Evolutionary conservation across 2,329 filamentous ascomycete species (phyloP), one percentile per base, ranked within the genome.

Genomic region (Fusarium begoniae): DNA sequence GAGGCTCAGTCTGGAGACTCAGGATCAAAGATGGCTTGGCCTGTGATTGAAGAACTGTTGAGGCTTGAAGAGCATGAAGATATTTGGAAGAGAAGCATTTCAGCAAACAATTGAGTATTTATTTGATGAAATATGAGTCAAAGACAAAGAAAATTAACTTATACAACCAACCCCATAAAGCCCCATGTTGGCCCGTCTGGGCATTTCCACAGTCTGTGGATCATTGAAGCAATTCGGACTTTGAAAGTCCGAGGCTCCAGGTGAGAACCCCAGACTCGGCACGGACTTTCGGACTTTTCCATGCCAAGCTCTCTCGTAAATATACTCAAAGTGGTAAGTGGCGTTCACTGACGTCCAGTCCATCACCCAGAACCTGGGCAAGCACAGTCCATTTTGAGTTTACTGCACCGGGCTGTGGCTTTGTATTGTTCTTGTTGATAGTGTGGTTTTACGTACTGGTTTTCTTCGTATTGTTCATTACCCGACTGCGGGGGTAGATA

Each of bases 151-250:
- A 70, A 50, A 50, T 63, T 68, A 41, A 44, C 28, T 30, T 22
- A 54, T 57, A 44, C 38, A 43, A 63, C 24, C 38, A 43, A 63
- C 24, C 26, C 32, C 40, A 30, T 37, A 30, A 35, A 54, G 41
- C 32, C 66, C 63, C 67, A 69, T 68, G 43, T 24, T 51, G 50
- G 37, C 26, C 9, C 11, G 32, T 28, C 44, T 44, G 17, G 35
- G 38, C 44, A 47, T 71, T 66, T 11, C 55, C 38, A 53, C 51
- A 60, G 41, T 63, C 38, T 44, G 73, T 73, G 73, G 71, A 78
- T 65, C 54, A 20, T 45, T 68, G 72, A 77, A 57, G 72, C 44
- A 48, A 68, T 77, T 77, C 75, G 75, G 75, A 75, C 47, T 58
- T 32, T 68, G 28, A 74, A 50, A 47, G 41, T 37, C 75, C 75